A percentile compares a stretch with the other conserved stretches of the same genome.
These are phyloP conservation scores for Phytophthora agathidicida DNA, from an alignment of 352 stramenopile genomes.

Conservation along the genomic window DNA sequence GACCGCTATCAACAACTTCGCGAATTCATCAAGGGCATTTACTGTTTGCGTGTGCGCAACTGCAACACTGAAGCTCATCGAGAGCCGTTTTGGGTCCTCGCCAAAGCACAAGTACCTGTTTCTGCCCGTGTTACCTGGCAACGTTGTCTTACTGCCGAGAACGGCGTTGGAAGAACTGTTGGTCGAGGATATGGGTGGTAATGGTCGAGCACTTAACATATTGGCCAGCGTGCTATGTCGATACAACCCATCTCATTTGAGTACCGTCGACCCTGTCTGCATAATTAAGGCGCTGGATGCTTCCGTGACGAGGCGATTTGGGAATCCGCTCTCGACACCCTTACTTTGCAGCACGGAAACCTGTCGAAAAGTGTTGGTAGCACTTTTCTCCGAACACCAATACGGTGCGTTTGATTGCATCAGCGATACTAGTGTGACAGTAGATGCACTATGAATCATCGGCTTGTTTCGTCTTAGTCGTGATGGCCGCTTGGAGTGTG, in stretches of 20 bases:
- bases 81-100: not conserved
- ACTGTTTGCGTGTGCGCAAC: slow-evolving; percentile 12
- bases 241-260: not conserved
- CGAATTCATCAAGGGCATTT: slow-evolving; percentile 10
- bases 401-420: not conserved
- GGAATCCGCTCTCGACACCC: too few relatives aligned
- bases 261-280: not conserved
- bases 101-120: not conserved
- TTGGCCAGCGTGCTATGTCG: not conserved
- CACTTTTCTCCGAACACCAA: not conserved
- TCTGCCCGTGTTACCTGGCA: slow-evolving; percentile 1
- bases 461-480: slow-evolving; percentile 4
- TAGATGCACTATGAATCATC: slow-evolving; percentile 8
- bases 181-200: slow-evolving; percentile 13
- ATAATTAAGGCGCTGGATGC: not conserved
- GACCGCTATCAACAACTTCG: not conserved
- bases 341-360: too few relatives aligned
- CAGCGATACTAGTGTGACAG: slow-evolving; percentile 1
- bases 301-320: too few relatives aligned
- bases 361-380: not conserved
- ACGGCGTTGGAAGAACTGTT: slow-evolving; percentile 5
- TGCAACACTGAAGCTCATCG: not conserved
- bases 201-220: slow-evolving; percentile 10
- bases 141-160: not conserved
- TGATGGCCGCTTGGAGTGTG: slow-evolving; percentile 2